These are phyloP conservation scores for Hemisphaericaspora xylanilytica DNA, from an alignment of 1,139 yeast genomes.

Conservation along the genomic window DNA sequence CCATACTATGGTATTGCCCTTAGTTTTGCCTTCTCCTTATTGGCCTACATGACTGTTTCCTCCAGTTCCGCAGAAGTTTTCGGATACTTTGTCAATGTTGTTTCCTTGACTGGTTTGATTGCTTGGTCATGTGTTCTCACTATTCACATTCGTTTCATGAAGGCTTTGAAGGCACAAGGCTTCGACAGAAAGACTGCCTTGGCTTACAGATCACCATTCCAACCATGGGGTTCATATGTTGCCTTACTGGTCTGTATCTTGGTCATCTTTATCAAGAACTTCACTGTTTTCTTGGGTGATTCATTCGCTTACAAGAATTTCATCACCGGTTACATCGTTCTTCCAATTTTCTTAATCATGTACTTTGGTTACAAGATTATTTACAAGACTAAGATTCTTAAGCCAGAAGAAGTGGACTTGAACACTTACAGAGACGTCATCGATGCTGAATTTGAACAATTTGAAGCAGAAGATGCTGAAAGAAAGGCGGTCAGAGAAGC, in stretches of 20 bases:
- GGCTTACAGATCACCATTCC: constrained; percentile 31
- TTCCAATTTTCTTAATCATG: constrained; percentile 31
- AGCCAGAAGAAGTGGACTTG: constrained; percentile 35
- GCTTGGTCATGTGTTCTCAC: constrained; percentile 28
- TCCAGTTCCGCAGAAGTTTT: constrained; percentile 55
- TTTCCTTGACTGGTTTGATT: constrained; percentile 55
- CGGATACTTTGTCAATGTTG: constrained; percentile 68
- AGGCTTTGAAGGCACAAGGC: constrained; percentile 36
- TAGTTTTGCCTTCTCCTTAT: constrained; percentile 25
- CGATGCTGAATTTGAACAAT: constrained; percentile 53
- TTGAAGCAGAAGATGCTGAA: constrained; percentile 39
- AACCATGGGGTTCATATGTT: constrained; percentile 33
- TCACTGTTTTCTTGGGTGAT: constrained; percentile 47
- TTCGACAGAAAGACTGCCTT: constrained; percentile 28
- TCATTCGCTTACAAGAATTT: constrained; percentile 42
- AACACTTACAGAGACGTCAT: constrained; percentile 39
- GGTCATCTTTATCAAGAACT: constrained; percentile 62
- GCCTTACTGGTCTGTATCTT: constrained; percentile 37
- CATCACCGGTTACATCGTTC: constrained; percentile 33
- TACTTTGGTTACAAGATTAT: constrained; percentile 39
- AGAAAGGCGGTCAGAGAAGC: constrained; percentile 38
- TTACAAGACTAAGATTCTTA: constrained; percentile 23
- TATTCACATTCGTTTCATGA: constrained; percentile 24
- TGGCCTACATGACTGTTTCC: constrained; percentile 34
- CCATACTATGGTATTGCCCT: constrained; percentile 27